Percentiles rank a stretch among this genome's conserved stretches.
Conservation (phyloP, 73 alveolate species). For the Tetrahymena thermophila region DNA sequence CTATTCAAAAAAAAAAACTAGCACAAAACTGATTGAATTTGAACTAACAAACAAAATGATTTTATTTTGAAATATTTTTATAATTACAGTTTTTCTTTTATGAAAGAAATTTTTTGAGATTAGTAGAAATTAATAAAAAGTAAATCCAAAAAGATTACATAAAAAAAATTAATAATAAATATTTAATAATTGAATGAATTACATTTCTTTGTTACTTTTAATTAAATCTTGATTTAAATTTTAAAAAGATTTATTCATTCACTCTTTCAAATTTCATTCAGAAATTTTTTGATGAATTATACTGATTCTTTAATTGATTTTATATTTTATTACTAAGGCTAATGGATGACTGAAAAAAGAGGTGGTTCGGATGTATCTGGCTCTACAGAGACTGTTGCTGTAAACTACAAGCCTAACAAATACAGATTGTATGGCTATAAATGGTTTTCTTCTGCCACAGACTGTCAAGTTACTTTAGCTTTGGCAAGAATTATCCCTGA, state of each 20-base stretch:
- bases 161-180: background rate
- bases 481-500: conserved; percentile 70
- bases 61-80: too few relatives aligned
- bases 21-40: background rate
- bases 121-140: too few relatives aligned
- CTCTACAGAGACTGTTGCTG: conserved; percentile 74
- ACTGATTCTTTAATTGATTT: background rate
- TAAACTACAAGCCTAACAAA: conserved; percentile 18
- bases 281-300: background rate
- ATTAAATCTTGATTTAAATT: background rate
- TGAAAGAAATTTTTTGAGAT: too few relatives aligned
- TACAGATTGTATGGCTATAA: conserved; percentile 69
- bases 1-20: background rate
- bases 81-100: too few relatives aligned
- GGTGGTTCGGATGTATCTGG: conserved; percentile 87
- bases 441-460: conserved; percentile 88
- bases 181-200: background rate
- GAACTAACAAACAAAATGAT: too few relatives aligned
- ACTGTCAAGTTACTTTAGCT: conserved; percentile 75
- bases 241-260: background rate
- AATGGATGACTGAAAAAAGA: conserved; percentile 89
- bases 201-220: background rate
- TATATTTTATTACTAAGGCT: conserved; percentile 25
- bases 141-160: too few relatives aligned
- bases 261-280: background rate